These are phyloP conservation scores for Bolboschoenus planiculmis DNA, from an alignment of 176 grass and related monocot genomes.

Conservation along the genomic window DNA sequence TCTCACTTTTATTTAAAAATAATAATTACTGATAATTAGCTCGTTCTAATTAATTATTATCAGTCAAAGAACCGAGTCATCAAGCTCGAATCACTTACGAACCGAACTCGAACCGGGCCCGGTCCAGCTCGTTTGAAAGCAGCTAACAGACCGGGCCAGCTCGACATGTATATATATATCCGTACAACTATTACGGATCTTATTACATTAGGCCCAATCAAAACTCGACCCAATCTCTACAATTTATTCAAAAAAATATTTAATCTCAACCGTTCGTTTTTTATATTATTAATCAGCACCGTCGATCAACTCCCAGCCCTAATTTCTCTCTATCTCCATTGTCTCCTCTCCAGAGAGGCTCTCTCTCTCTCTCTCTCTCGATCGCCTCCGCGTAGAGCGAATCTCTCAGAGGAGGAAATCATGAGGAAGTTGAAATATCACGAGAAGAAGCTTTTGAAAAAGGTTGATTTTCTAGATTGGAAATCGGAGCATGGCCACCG, in stretches of 20 bases:
- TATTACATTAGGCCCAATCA: no score
- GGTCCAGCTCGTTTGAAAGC: no score
- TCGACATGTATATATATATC: no score
- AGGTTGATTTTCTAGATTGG: conserved; percentile 43
- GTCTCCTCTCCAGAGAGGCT: background rate
- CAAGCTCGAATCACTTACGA: no score
- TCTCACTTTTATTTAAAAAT: no score
- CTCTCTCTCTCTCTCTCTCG: background rate
- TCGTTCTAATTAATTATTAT: no score
- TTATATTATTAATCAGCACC: background rate
- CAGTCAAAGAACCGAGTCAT: no score
- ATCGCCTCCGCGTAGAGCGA: background rate
- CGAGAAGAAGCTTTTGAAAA: conserved; percentile 58
- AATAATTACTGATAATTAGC: no score
- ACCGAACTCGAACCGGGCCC: no score
- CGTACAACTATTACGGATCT: no score
- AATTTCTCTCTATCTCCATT: background rate
- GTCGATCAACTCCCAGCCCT: background rate
- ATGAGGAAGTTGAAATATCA: conserved; percentile 63
- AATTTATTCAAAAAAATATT: background rate
- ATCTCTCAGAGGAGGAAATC: background rate
- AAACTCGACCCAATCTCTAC: no score
- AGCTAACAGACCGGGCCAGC: no score
- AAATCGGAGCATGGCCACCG: conserved; percentile 41
- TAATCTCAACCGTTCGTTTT: background rate